These are phyloP conservation scores for Punctularia strigosozonata DNA, from an alignment of 768 basidiomycete species.

Conservation along the genomic window DNA sequence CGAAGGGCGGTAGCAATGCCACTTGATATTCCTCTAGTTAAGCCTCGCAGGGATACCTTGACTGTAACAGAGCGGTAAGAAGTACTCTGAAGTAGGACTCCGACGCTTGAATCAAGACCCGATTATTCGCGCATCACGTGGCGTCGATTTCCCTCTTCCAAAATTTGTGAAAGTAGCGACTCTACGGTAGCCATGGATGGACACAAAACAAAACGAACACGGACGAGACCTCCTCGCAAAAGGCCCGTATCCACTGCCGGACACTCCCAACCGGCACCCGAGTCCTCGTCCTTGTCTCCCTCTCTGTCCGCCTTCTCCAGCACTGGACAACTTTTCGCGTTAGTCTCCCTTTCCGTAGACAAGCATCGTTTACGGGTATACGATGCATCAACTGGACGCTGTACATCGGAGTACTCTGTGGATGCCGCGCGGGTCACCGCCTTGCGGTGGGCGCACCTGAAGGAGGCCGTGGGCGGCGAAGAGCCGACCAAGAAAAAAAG, in stretches of 20 bases:
- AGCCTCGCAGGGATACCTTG: too few relatives aligned
- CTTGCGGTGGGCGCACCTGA: slow-evolving; percentile 34
- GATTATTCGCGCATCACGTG: too few relatives aligned
- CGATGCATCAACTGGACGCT: slow-evolving; percentile 40
- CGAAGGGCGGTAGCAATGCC: too few relatives aligned
- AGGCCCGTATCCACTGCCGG: slow-evolving; percentile 41
- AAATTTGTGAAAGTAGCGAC: too few relatives aligned
- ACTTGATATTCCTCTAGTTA: too few relatives aligned
- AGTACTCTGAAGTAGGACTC: too few relatives aligned
- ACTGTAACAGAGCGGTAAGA: too few relatives aligned
- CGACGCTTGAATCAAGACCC: too few relatives aligned
- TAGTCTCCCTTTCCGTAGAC: slow-evolving; percentile 55
- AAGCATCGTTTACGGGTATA: slow-evolving; percentile 62
- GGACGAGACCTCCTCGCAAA: slow-evolving; percentile 38
- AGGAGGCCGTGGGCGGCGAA: slow-evolving; percentile 13
- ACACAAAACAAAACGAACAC: slow-evolving; percentile 38
- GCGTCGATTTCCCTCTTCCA: too few relatives aligned
- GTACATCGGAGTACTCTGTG: slow-evolving; percentile 45
- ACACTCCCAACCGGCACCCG: slow-evolving; percentile 43
- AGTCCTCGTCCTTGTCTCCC: slow-evolving; percentile 30
- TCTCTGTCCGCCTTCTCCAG: slow-evolving; percentile 49
- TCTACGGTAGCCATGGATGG: slow-evolving; percentile 20
- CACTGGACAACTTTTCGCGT: slow-evolving; percentile 42
- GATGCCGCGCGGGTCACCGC: slow-evolving; percentile 44
- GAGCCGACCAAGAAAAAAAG: slow-evolving; percentile 43